Conservation (phyloP, 225 moss, liverwort and hornwort genomes). For the Takakia lepidozioides region DNA sequence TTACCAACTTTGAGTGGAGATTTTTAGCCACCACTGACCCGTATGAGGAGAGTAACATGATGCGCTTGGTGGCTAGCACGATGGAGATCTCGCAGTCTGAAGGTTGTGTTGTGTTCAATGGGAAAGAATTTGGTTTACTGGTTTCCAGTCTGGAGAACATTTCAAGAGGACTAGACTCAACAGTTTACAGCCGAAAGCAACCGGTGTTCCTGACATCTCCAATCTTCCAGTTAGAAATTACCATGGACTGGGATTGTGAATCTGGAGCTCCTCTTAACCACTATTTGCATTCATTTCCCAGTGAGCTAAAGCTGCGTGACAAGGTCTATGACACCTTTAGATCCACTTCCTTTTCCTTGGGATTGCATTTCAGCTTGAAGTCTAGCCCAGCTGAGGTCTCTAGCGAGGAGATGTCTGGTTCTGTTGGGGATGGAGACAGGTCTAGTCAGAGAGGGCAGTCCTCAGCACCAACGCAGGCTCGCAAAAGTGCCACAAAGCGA, state of each 20-base stretch:
- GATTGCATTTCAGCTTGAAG: conserved; percentile 75
- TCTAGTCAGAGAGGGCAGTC: too few relatives aligned
- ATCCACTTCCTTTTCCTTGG: conserved; percentile 83
- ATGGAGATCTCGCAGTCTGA: conserved; percentile 75
- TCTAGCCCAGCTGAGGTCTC: conserved; percentile 40
- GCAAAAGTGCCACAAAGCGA: conserved; percentile 34
- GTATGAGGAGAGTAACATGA: conserved; percentile 71
- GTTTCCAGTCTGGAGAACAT: conserved; percentile 51
- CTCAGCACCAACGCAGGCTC: too few relatives aligned
- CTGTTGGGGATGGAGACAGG: too few relatives aligned
- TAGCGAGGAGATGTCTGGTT: conserved; percentile 15
- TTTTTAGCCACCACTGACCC: conserved; percentile 85
- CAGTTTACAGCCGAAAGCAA: conserved; percentile 46
- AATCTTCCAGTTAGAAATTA: conserved; percentile 74
- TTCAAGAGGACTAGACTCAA: conserved; percentile 35
- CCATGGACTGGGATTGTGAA: conserved; percentile 98
- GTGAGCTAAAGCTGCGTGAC: conserved; percentile 56
- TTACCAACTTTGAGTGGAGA: conserved; percentile 69
- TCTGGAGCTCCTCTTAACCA: conserved; percentile 79
- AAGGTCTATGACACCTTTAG: conserved; percentile 79
- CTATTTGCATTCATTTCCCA: conserved; percentile 88
- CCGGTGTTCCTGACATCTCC: conserved; percentile 73
- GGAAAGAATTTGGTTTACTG: conserved; percentile 54
- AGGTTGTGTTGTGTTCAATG: conserved; percentile 78
- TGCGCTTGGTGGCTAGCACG: conserved; percentile 65